Conservation (phyloP, 768 basidiomycete genomes). For the Psilocybe subaeruginosa region DNA sequence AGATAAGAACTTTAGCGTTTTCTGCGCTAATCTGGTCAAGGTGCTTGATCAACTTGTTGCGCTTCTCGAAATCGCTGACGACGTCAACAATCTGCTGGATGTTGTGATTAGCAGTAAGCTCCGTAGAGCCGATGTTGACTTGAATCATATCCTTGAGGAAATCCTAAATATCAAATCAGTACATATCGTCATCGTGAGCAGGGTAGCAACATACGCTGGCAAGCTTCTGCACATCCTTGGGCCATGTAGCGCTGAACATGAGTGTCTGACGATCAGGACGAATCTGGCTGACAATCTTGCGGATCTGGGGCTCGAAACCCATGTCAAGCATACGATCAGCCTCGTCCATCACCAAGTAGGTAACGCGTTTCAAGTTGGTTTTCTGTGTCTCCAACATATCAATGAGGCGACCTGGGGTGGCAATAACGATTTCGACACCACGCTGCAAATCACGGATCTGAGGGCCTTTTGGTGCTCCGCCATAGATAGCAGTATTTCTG, state of each 20-base stretch:
- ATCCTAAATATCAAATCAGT: slow-evolving; percentile 54
- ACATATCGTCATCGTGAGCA: background rate
- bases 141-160: slow-evolving; percentile 97
- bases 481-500: slow-evolving; percentile 98
- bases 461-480: slow-evolving; percentile 97
- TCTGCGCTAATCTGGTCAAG: slow-evolving; percentile 95
- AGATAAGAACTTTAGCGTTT: slow-evolving; percentile 98
- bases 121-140: slow-evolving; percentile 99
- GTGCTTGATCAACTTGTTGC: slow-evolving; percentile 93
- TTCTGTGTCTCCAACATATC: slow-evolving; percentile 98
- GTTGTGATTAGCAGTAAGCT: slow-evolving; percentile 97
- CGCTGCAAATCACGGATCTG: slow-evolving; percentile 98
- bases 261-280: slow-evolving; percentile 98
- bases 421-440: slow-evolving; percentile 97
- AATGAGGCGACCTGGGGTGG: slow-evolving; percentile 99
- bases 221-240: slow-evolving; percentile 98
- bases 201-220: slow-evolving; percentile 64
- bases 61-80: slow-evolving; percentile 97
- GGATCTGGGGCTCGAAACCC: slow-evolving; percentile 99
- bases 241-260: slow-evolving; percentile 99
- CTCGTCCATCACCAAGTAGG: slow-evolving; percentile 99
- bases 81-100: slow-evolving; percentile 96
- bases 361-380: slow-evolving; percentile 94
- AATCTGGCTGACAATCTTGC: slow-evolving; percentile 97
- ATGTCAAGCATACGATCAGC: slow-evolving; percentile 99